Percentiles rank a stretch among this genome's conserved stretches.
These are phyloP conservation scores for Lachancea sp. DNA, from an alignment of 805 yeast genomes.

Conservation along the genomic window DNA sequence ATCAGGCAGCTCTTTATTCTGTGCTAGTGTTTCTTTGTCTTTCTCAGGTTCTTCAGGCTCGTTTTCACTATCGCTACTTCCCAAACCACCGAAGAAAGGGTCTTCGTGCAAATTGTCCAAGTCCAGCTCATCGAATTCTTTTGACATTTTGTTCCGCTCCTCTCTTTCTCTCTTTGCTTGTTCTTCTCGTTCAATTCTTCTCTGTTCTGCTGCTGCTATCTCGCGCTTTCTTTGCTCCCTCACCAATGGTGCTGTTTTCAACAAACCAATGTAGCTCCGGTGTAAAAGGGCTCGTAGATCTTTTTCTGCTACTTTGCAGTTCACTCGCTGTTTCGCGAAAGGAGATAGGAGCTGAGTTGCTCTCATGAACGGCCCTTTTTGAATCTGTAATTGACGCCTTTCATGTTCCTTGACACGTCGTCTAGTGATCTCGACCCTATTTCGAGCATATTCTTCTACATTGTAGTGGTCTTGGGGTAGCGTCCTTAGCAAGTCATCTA, in stretches of 20 bases:
- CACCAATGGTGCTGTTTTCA: slow-evolving; percentile 8
- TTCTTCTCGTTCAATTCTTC: slow-evolving; percentile 31
- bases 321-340: slow-evolving; percentile 1
- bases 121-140: slow-evolving; percentile 21
- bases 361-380: slow-evolving; percentile 27
- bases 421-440: slow-evolving; percentile 37
- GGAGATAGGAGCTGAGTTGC: slow-evolving; percentile 14
- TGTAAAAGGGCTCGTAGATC: slow-evolving; percentile 8
- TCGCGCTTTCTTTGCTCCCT: slow-evolving; percentile 18
- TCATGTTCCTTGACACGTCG: slow-evolving; percentile 29
- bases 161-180: slow-evolving; percentile 25
- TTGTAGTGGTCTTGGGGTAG: slow-evolving; percentile 37
- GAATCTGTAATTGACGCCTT: slow-evolving; percentile 14
- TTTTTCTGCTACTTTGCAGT: slow-evolving; percentile 9
- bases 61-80: slow-evolving; percentile 27
- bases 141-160: slow-evolving; percentile 26
- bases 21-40: neutral
- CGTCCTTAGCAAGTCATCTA: slow-evolving; percentile 11
- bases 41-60: slow-evolving; percentile 11
- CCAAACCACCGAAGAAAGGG: slow-evolving; percentile 30
- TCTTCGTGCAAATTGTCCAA: slow-evolving; percentile 28
- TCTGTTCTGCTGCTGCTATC: slow-evolving; percentile 30
- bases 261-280: slow-evolving; percentile 13
- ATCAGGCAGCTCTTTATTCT: neutral
- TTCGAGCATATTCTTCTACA: slow-evolving; percentile 50